A percentile compares a stretch with the other conserved stretches of the same genome.
These are phyloP conservation scores for Curvularia eragrostidis DNA, from an alignment of 2,329 filamentous ascomycete genomes.

Conservation along the genomic window DNA sequence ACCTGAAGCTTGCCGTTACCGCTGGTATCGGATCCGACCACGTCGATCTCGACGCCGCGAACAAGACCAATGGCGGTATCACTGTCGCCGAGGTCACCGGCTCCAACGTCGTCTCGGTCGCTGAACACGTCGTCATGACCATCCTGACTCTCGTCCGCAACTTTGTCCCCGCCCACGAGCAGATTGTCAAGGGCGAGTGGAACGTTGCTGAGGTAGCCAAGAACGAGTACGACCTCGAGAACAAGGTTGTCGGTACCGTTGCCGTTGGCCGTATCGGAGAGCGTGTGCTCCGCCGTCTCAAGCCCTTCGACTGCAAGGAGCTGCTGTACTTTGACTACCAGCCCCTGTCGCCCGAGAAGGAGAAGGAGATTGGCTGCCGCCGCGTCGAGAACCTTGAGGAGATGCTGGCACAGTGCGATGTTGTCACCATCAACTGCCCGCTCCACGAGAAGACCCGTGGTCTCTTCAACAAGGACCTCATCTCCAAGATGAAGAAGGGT, in stretches of 20 bases:
- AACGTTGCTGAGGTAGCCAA: constrained; percentile 95
- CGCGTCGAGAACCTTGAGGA: constrained; percentile 90
- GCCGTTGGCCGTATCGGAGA: constrained; percentile 97
- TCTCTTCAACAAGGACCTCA: constrained; percentile 98
- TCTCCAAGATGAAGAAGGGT: constrained; percentile 98
- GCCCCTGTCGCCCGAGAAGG: constrained; percentile 80
- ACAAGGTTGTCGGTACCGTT: constrained; percentile 97
- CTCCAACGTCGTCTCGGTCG: constrained; percentile 97
- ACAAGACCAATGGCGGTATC: constrained; percentile 97
- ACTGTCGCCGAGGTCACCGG: constrained; percentile 98
- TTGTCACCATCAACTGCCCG: constrained; percentile 99
- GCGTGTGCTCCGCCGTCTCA: constrained; percentile 93
- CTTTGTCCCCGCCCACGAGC: constrained; percentile 97
- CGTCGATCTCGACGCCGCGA: constrained; percentile 94
- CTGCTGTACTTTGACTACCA: constrained; percentile 99
- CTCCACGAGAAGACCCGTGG: constrained; percentile 97
- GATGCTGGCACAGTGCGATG: constrained; percentile 90
- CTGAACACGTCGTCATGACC: constrained; percentile 99
- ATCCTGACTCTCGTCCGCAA: constrained; percentile 96
- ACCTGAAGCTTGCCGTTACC: constrained; percentile 95
- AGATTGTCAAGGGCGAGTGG: constrained; percentile 89
- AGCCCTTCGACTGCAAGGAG: constrained; percentile 99
- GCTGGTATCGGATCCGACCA: constrained; percentile 99
- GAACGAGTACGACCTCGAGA: constrained; percentile 97
- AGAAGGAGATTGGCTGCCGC: constrained; percentile 94